Percentiles rank a stretch among this genome's conserved stretches.
Evolutionary conservation across 208 protist species (phyloP).

Genomic region (Porcisia deanei): DNA sequence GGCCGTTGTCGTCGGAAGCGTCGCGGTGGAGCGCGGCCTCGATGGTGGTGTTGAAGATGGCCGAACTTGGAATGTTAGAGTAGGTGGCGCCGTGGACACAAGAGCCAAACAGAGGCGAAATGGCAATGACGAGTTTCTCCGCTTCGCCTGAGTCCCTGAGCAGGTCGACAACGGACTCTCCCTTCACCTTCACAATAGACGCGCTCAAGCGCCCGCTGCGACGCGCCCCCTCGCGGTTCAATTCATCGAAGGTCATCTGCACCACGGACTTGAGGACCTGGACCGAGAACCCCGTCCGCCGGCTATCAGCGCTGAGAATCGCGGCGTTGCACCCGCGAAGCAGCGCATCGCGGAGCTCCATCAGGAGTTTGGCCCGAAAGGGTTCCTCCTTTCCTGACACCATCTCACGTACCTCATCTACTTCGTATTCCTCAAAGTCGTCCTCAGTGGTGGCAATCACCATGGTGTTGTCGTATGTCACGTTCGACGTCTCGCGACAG

Average conservation of each 20-base stretch:
- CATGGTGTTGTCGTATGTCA: conserved; percentile 64
- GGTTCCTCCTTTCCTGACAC: conserved; percentile 19
- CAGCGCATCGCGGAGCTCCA: conserved; percentile 59
- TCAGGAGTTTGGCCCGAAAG: conserved; percentile 50
- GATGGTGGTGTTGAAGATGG: conserved; percentile 53
- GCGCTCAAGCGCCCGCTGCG: conserved; percentile 44
- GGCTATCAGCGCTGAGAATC: conserved; percentile 70
- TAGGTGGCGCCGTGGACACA: conserved; percentile 73
- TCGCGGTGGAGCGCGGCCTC: conserved; percentile 42
- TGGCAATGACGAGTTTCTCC: conserved; percentile 73
- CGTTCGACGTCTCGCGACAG: conserved; percentile 64
- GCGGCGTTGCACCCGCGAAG: conserved; percentile 71
- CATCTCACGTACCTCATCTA: conserved; percentile 75
- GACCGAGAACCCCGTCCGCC: conserved; percentile 44
- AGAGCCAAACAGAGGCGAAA: conserved; percentile 81
- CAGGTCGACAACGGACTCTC: conserved; percentile 65
- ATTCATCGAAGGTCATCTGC: conserved; percentile 45
- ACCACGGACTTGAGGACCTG: conserved; percentile 67
- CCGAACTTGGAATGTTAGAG: conserved; percentile 32
- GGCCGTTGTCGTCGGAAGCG: conserved; percentile 31
- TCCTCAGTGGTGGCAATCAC: conserved; percentile 68
- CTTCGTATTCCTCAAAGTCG: conserved; percentile 79
- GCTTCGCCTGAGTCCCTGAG: conserved; percentile 37
- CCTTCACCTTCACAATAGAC: conserved; percentile 72
- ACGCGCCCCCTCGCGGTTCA: conserved; percentile 25